Conservation (phyloP, 2,329 filamentous ascomycete genomes). For the Calonectria henricotiae region DNA sequence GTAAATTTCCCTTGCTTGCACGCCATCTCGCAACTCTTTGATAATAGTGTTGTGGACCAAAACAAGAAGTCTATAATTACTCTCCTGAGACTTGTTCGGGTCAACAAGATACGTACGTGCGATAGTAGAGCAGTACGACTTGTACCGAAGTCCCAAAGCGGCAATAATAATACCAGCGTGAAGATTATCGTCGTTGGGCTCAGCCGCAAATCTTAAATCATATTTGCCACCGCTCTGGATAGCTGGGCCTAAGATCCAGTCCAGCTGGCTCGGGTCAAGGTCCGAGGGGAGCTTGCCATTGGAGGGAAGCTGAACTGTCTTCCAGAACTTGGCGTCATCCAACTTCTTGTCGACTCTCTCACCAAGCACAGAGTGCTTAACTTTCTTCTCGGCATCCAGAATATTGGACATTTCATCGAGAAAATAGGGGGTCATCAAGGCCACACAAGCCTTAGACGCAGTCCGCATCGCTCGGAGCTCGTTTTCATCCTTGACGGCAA, state of each 20-base stretch:
- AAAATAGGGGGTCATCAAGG: conserved; percentile 96
- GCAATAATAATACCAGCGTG: conserved; percentile 96
- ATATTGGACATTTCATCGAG: conserved; percentile 98
- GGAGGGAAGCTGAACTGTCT: conserved; percentile 79
- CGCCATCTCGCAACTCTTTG: conserved; percentile 91
- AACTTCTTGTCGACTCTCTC: conserved; percentile 92
- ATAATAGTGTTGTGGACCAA: conserved; percentile 91
- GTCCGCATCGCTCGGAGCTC: conserved; percentile 96
- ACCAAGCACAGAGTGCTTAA: conserved; percentile 90
- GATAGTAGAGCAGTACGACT: conserved; percentile 94
- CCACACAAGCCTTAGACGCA: conserved; percentile 93
- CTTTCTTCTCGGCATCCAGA: conserved; percentile 96
- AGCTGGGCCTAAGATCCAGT: conserved; percentile 93
- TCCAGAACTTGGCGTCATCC: conserved; percentile 95
- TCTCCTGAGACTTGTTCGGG: conserved; percentile 95
- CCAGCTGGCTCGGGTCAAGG: conserved; percentile 90
- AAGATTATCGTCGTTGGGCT: conserved; percentile 85
- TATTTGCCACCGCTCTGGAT: conserved; percentile 97
- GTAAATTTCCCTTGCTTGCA: conserved; percentile 90
- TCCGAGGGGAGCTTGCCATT: conserved; percentile 86
- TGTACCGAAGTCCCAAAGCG: conserved; percentile 92
- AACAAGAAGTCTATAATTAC: conserved; percentile 91
- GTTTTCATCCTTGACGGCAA: conserved; percentile 95
- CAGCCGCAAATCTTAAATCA: conserved; percentile 85
- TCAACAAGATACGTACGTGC: conserved; percentile 96